phyloP scores from a whole-genome alignment of 2,329 filamentous ascomycete genomes.

The Aspergillus fructus region DNA sequence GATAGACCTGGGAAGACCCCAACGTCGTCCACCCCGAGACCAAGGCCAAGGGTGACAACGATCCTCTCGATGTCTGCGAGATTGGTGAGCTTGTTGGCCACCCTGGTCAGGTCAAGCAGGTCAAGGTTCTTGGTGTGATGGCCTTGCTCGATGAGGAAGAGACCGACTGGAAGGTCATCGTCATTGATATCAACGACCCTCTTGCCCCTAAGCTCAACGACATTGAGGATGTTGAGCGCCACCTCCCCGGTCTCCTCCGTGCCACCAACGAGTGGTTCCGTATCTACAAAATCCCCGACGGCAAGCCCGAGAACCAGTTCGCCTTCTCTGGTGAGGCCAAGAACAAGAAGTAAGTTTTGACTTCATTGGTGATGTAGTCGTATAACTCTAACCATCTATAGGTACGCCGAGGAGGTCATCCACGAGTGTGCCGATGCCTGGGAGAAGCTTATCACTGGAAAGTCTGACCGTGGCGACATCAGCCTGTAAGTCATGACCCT shows the following conservation, averaged over 20 bases:
- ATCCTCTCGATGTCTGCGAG: conserved; percentile 98
- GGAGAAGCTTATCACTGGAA: conserved; percentile 93
- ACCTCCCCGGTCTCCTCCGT: conserved; percentile 92
- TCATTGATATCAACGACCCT: conserved; percentile 97
- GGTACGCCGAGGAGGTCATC: conserved; percentile 92
- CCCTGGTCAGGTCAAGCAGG: conserved; percentile 96
- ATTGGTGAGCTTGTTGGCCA: conserved; percentile 98
- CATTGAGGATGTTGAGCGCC: conserved; percentile 97
- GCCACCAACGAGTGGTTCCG: conserved; percentile 99
- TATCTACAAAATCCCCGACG: conserved; percentile 99
- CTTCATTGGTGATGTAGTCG: not conserved
- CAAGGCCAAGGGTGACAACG: conserved; percentile 99
- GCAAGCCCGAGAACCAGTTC: conserved; percentile 99
- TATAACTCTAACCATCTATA: conserved; percentile 34
- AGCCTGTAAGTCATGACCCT: conserved; percentile 64
- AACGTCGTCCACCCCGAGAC: conserved; percentile 95
- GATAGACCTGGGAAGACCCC: conserved; percentile 97
- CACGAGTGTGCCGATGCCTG: conserved; percentile 95
- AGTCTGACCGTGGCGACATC: conserved; percentile 74
- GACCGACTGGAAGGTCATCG: conserved; percentile 99
- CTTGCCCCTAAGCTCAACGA: conserved; percentile 96
- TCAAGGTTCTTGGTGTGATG: conserved; percentile 99
- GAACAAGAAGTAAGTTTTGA: conserved; percentile 78
- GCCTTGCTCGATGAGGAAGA: conserved; percentile 98
- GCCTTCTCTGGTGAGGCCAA: conserved; percentile 99